Conservation (phyloP, 768 basidiomycete genomes). For the Suillus bovinus region DNA sequence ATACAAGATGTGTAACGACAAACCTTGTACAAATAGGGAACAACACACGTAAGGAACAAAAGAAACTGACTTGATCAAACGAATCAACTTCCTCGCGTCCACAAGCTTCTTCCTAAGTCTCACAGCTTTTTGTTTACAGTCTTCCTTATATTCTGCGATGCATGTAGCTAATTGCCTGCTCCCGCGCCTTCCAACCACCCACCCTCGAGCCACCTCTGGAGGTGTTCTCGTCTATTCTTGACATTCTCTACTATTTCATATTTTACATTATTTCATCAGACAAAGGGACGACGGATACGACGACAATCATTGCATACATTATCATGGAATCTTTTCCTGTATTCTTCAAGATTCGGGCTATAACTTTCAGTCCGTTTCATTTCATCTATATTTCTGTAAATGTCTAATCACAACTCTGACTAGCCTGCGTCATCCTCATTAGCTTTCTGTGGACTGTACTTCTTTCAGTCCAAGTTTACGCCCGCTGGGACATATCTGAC, state of each 20-base stretch:
- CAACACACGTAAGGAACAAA: background rate
- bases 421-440: slow-evolving; percentile 45
- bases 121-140: slow-evolving; percentile 11
- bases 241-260: background rate
- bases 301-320: background rate
- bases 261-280: background rate
- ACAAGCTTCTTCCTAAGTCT: slow-evolving; percentile 14
- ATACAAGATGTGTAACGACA: too few species aligned
- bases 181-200: slow-evolving; percentile 2
- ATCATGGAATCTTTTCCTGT: slow-evolving; percentile 32
- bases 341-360: slow-evolving; percentile 32
- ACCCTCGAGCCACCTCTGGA: slow-evolving; percentile 14
- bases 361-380: slow-evolving; percentile 29
- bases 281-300: background rate
- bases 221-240: slow-evolving; percentile 16
- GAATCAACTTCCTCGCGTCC: slow-evolving; percentile 1
- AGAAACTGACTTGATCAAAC: background rate
- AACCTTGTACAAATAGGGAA: background rate
- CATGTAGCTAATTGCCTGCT: background rate
- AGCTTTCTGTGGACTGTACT: slow-evolving; percentile 51
- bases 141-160: slow-evolving; percentile 13
- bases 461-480: slow-evolving; percentile 45
- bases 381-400: background rate
- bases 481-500: slow-evolving; percentile 48
- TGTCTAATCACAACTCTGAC: background rate